A percentile compares a stretch with the other conserved stretches of the same genome.
phyloP scores from a whole-genome alignment of 139 green algal genomes.

The Limnomonas spitsbergensis region DNA sequence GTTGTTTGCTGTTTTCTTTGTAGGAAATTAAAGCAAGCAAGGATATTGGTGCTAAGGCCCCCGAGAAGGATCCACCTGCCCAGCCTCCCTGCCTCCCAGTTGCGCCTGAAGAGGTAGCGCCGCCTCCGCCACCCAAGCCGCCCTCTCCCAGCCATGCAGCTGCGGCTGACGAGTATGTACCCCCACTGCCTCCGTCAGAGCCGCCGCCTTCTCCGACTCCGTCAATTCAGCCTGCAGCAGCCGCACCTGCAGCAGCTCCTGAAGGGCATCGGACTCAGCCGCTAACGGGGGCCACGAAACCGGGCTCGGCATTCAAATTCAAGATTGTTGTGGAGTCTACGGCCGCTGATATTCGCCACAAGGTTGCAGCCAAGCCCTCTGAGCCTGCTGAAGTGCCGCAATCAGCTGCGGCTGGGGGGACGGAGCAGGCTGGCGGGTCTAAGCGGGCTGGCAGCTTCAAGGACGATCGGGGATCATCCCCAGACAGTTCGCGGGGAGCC shows the following conservation, averaged over 20 bases:
- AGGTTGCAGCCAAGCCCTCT: background rate
- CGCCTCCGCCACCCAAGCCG: background rate
- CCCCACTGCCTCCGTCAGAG: background rate
- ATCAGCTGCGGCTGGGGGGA: background rate
- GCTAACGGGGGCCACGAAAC: background rate
- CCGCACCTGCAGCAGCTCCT: background rate
- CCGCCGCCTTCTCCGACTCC: background rate
- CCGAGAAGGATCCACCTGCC: too few species aligned
- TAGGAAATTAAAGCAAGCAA: too few species aligned
- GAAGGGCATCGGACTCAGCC: background rate
- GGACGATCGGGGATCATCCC: background rate
- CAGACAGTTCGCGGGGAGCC: background rate
- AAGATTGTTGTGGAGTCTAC: constrained; percentile 43
- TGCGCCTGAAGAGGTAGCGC: background rate
- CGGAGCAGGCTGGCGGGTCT: background rate
- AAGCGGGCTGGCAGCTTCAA: background rate
- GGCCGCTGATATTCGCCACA: background rate
- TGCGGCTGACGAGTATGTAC: background rate
- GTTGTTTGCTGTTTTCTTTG: too few species aligned
- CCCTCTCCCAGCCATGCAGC: background rate
- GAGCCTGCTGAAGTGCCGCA: background rate
- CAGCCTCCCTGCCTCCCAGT: too few species aligned
- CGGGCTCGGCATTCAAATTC: constrained; percentile 23
- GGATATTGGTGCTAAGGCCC: too few species aligned
- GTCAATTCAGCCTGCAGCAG: too few species aligned